Evolutionary conservation across 2,329 filamentous ascomycete species (phyloP).

Genomic region (Westerdykella sp.): DNA sequence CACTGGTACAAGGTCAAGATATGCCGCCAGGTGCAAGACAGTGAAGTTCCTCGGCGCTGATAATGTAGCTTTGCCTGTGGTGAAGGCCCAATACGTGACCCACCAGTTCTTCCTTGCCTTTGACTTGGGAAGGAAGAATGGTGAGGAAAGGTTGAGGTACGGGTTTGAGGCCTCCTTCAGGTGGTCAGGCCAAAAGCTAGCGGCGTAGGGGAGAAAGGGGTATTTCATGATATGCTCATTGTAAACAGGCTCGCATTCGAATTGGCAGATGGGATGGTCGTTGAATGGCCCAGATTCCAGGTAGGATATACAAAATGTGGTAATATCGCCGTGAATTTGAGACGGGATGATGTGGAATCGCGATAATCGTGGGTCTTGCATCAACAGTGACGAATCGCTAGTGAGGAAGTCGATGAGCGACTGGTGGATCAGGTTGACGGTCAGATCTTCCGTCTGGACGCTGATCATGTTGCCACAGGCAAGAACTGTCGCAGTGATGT

Average conservation of each 20-base stretch:
- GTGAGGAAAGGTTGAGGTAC: neutral
- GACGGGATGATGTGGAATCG: neutral
- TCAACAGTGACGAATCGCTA: neutral
- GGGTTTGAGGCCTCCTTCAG: neutral
- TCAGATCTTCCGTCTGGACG: neutral
- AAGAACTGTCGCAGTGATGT: neutral
- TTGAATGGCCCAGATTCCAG: neutral
- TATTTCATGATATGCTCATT: neutral
- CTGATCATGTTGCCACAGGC: neutral
- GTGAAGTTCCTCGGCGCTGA: neutral
- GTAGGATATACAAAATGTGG: neutral
- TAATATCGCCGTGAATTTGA: neutral
- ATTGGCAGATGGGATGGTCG: neutral
- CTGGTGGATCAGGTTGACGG: neutral
- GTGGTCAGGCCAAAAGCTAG: neutral
- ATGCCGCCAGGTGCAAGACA: neutral
- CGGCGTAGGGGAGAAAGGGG: neutral
- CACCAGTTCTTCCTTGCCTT: neutral
- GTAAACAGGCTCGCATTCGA: neutral
- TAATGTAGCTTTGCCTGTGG: neutral
- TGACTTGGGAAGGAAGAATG: neutral
- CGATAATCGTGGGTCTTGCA: neutral
- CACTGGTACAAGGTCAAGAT: neutral
- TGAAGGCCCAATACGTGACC: neutral
- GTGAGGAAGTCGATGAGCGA: neutral